phyloP scores from a whole-genome alignment of 305 asterid species.

The Rubia tinctorum region DNA sequence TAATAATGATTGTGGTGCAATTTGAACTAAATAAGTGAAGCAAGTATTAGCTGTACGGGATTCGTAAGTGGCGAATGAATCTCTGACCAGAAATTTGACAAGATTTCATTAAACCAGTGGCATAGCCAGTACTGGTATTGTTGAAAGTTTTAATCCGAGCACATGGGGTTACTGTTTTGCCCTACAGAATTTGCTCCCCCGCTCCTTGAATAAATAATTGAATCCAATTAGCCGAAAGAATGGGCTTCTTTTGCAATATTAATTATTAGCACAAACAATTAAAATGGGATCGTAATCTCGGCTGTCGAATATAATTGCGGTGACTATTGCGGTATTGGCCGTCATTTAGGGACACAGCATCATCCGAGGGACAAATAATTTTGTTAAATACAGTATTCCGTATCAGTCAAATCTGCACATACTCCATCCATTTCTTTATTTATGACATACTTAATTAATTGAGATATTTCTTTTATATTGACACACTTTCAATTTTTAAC shows the following conservation, averaged over 20 bases:
- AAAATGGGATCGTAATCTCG: slow-evolving; percentile 23
- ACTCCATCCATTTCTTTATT: too few relatives aligned
- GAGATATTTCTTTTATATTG: too few relatives aligned
- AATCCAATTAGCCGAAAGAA: not conserved
- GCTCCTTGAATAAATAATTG: slow-evolving; percentile 5
- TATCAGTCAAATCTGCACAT: too few relatives aligned
- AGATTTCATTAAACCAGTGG: slow-evolving; percentile 20
- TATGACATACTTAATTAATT: too few relatives aligned
- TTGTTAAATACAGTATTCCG: too few relatives aligned
- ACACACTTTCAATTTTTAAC: too few relatives aligned
- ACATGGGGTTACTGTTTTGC: slow-evolving; percentile 21
- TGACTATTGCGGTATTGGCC: slow-evolving; percentile 20
- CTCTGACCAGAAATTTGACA: slow-evolving; percentile 14
- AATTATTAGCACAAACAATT: not conserved
- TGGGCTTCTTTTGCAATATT: too few relatives aligned
- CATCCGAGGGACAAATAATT: slow-evolving; percentile 15
- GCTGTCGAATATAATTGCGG: slow-evolving; percentile 28
- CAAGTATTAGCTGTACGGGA: too few relatives aligned
- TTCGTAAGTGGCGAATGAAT: too few relatives aligned
- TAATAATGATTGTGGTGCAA: too few relatives aligned
- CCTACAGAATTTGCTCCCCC: not conserved
- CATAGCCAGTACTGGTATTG: slow-evolving; percentile 1
- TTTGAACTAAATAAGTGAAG: too few relatives aligned
- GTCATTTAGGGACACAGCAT: slow-evolving; percentile 22
- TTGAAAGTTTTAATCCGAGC: slow-evolving; percentile 14